These are phyloP conservation scores for Trichophyton simii DNA, from an alignment of 2,329 filamentous ascomycete species.

Conservation along the genomic window DNA sequence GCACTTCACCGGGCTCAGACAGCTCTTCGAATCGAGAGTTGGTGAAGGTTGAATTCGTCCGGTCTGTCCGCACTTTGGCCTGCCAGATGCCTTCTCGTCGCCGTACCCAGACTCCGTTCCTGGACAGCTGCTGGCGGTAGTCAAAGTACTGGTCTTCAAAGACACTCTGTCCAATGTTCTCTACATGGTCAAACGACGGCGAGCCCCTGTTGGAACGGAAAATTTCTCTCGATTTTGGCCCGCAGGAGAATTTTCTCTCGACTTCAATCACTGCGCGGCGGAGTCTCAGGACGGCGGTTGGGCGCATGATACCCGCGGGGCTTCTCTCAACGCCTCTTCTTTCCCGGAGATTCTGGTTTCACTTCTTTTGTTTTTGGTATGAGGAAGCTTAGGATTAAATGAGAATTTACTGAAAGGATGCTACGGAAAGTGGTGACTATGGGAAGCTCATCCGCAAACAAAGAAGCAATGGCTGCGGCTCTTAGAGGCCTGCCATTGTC, in stretches of 20 bases:
- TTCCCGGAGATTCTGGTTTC: not conserved
- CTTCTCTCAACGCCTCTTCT: not conserved
- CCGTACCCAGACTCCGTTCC: slow-evolving; percentile 18
- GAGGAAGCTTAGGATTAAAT: not conserved
- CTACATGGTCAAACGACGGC: slow-evolving; percentile 14
- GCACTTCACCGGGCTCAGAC: slow-evolving; percentile 12
- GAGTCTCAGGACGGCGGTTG: slow-evolving; percentile 6
- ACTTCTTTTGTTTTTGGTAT: not conserved
- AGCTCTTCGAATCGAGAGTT: slow-evolving; percentile 21
- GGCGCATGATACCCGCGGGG: slow-evolving; percentile 7
- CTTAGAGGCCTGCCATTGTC: not conserved
- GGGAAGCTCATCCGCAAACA: not conserved
- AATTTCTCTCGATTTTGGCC: slow-evolving; percentile 6
- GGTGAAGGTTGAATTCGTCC: slow-evolving; percentile 9
- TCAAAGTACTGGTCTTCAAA: slow-evolving; percentile 22
- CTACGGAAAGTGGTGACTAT: not conserved
- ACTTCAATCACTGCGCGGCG: slow-evolving; percentile 16
- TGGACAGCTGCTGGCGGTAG: slow-evolving; percentile 13
- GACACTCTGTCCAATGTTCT: slow-evolving; percentile 11
- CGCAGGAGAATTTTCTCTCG: slow-evolving; percentile 19
- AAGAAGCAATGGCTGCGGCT: not conserved
- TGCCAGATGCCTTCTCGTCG: slow-evolving; percentile 18
- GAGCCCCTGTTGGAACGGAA: slow-evolving; percentile 13
- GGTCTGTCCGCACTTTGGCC: slow-evolving; percentile 16
- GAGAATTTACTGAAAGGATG: not conserved